Base-by-base conservation (phyloP, 169 alveolate genomes). In the Cyclospora cayetanensis region DNA sequence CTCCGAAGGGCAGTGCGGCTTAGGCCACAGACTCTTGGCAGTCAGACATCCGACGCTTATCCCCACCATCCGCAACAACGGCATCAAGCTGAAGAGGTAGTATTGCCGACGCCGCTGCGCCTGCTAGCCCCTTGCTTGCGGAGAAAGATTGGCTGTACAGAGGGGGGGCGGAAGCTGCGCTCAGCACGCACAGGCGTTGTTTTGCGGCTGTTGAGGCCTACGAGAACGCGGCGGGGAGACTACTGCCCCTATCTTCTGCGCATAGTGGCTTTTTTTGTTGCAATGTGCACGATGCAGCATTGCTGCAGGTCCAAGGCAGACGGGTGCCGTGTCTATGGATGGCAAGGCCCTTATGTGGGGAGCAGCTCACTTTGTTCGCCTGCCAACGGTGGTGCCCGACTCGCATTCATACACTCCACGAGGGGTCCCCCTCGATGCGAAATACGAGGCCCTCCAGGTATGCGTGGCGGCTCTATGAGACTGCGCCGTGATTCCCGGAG, bases 301-400 rank as follows among this genome's bases (percentile, higher is more conserved):
- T 7, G 39, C 87, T 20, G 90, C 82, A 31, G 94, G 94, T 18
- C 70, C 92, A 25, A 89, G 87, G 7, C 94, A 92, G 35, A 70
- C 94, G n/a, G 90, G 90, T 25, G 82, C 90, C 20, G 90, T 85
- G 2, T 63, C 91, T 41, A 63, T 66, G 7, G 94, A 92, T 50
- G 94, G 94, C 12, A 66, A 84, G 77, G 84, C 91, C 60, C 42
- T 66, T 39, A 70, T 92, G 72, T 92, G 92, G 92, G 94, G 94
- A 5, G 91, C 94, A 1, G 53, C 70, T 27, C 90, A 82, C 34
- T 92, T 80, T 37, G 94, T 92, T 15, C 87, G 87, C 1, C 82
- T 92, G 11, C 87, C 89, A 29, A 83, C 90, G 12, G 42, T 85
- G 4, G 84, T 82, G 39, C 90, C 84, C 20, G 94, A 76, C 35